Evolutionary conservation across 1,284 basidiomycete genomes (phyloP).

Genomic region (Coriolopsis trogii): DNA sequence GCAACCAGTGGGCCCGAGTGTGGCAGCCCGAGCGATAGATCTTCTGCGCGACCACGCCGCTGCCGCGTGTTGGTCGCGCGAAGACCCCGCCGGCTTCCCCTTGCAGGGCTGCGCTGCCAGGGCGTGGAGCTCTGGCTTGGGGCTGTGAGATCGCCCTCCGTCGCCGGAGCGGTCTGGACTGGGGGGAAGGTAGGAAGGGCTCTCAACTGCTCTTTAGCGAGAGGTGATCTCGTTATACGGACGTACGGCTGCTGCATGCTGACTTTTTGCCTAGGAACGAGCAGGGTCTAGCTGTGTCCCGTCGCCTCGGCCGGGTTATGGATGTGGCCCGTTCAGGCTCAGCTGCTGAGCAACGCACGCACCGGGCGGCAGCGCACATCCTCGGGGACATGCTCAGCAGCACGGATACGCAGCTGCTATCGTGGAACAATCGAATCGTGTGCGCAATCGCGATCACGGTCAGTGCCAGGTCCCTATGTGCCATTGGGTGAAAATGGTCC

Average conservation of each 20-base stretch:
- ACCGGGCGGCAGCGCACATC: background rate
- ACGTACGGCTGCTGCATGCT: slow-evolving; percentile 20
- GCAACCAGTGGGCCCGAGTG: too few species aligned
- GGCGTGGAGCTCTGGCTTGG: slow-evolving; percentile 16
- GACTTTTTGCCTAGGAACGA: slow-evolving; percentile 16
- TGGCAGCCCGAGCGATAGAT: too few species aligned
- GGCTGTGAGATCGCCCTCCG: slow-evolving; percentile 11
- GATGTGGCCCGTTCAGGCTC: background rate
- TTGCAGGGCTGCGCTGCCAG: slow-evolving; percentile 10
- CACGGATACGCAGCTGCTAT: too few species aligned
- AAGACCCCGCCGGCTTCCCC: slow-evolving; percentile 11
- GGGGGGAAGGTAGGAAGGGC: slow-evolving; percentile 12
- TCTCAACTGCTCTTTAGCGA: slow-evolving; percentile 11
- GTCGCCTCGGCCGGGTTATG: background rate
- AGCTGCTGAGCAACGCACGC: background rate
- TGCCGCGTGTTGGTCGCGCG: slow-evolving; percentile 21
- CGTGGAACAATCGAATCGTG: slow-evolving; percentile 3
- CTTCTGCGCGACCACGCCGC: slow-evolving; percentile 21
- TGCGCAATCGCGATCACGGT: slow-evolving; percentile 20
- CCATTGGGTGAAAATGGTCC: slow-evolving; percentile 15
- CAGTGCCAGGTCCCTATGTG: slow-evolving; percentile 11
- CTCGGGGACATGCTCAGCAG: too few species aligned
- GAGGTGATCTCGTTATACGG: slow-evolving; percentile 18
- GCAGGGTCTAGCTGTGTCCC: slow-evolving; percentile 1
- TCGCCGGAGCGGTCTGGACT: slow-evolving; percentile 17